Conservation (phyloP, 192 early-diverging fungal species). For the Mortierella hygrophila region DNA sequence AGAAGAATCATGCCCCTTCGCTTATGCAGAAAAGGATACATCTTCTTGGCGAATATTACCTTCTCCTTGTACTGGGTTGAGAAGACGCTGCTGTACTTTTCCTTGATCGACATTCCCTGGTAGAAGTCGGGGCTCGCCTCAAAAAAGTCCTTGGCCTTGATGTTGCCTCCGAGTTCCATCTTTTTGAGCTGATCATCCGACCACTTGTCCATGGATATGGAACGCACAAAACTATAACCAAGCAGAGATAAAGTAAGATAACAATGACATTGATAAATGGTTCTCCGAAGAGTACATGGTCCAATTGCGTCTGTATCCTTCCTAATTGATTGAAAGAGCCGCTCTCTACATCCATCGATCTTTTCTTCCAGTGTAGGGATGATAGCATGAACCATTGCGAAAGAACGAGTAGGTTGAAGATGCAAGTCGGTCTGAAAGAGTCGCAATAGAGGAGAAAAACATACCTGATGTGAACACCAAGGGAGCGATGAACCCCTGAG, state of each 20-base stretch:
- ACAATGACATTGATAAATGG: not conserved
- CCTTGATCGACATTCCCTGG: conserved; percentile 79
- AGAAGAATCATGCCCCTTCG: not conserved
- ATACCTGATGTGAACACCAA: conserved; percentile 82
- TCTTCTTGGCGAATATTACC: conserved; percentile 57
- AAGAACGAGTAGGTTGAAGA: too few species aligned
- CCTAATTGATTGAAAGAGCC: not conserved
- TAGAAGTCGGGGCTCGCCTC: conserved; percentile 82
- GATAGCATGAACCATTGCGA: not conserved
- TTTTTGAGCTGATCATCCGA: conserved; percentile 93
- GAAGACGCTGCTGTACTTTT: conserved; percentile 92
- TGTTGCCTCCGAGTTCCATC: conserved; percentile 95
- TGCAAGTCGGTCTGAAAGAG: not conserved
- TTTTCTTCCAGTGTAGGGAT: not conserved
- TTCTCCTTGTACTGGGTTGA: conserved; percentile 91
- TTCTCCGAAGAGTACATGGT: not conserved
- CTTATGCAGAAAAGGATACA: not conserved
- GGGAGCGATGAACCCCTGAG: conserved; percentile 89
- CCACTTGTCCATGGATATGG: conserved; percentile 99
- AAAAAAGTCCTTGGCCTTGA: conserved; percentile 89
- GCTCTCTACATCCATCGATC: not conserved
- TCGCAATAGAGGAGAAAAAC: not conserved
- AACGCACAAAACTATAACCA: conserved; percentile 91
- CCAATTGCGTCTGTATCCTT: not conserved
- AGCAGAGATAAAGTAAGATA: not conserved